Evolutionary conservation across 345 rosid species (phyloP).

Genomic region (Gossypium turneri): DNA sequence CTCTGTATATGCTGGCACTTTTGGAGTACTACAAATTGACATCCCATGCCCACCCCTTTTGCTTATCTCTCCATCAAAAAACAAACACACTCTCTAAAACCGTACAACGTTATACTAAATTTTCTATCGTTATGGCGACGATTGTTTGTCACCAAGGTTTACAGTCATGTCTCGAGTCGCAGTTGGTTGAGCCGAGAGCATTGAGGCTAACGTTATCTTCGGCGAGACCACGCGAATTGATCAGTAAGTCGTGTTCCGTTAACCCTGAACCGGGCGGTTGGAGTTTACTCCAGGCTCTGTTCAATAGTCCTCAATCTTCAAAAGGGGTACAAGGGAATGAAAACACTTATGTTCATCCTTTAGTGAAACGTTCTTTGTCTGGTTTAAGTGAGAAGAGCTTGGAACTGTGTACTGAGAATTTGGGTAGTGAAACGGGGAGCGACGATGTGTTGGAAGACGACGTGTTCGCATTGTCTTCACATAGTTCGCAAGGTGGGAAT

Average conservation of each 20-base stretch:
- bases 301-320: constrained; percentile 23
- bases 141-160: constrained; percentile 59
- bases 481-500: constrained; percentile 10
- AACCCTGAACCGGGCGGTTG: constrained; percentile 29
- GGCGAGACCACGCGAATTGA: constrained; percentile 33
- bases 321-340: constrained; percentile 22
- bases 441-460: constrained; percentile 31
- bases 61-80: constrained; percentile 17
- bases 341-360: constrained; percentile 39
- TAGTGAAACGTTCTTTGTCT: constrained; percentile 39
- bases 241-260: constrained; percentile 30
- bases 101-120: neutral
- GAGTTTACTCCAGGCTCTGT: constrained; percentile 51
- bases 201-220: constrained; percentile 58
- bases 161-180: constrained; percentile 56
- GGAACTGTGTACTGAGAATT: constrained; percentile 75
- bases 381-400: constrained; percentile 65
- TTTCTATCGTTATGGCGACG: constrained; percentile 48
- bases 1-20: constrained; percentile 20
- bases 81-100: neutral
- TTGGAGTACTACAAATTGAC: constrained; percentile 51
- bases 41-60: constrained; percentile 23
- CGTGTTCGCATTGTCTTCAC: constrained; percentile 31
- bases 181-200: constrained; percentile 48
- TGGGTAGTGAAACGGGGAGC: constrained; percentile 81